Percentiles rank a stretch among this genome's conserved stretches.
Conservation (phyloP, 2,329 filamentous ascomycete species). For the Colletotrichum siamense region DNA sequence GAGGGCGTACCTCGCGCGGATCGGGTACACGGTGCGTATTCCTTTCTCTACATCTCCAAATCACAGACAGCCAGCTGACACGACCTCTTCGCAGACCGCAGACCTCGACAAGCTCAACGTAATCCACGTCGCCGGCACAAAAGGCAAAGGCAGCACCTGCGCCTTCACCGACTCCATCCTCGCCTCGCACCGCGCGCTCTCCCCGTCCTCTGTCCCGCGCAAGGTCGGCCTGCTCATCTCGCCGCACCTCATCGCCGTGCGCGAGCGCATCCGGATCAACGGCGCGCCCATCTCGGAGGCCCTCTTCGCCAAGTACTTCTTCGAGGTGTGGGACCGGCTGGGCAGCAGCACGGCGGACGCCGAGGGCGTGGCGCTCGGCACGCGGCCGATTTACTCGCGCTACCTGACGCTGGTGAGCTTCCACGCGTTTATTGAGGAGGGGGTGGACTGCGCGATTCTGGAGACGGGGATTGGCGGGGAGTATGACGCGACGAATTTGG, state of each 20-base stretch:
- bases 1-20: conserved; percentile 69
- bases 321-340: conserved; percentile 78
- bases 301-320: conserved; percentile 79
- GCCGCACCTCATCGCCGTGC: conserved; percentile 81
- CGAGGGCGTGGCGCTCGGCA: conserved; percentile 57
- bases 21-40: conserved; percentile 5
- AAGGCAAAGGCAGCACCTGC: conserved; percentile 90
- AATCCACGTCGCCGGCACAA: conserved; percentile 91
- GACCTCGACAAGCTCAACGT: conserved; percentile 51
- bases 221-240: conserved; percentile 81
- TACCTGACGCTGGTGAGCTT: conserved; percentile 89
- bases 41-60: too few species aligned
- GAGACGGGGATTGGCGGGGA: conserved; percentile 96
- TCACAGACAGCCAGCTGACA: not conserved
- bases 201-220: conserved; percentile 29
- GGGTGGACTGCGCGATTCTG: conserved; percentile 79
- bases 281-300: conserved; percentile 72
- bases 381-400: conserved; percentile 91
- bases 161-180: conserved; percentile 84
- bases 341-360: conserved; percentile 45
- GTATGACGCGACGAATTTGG: conserved; percentile 89
- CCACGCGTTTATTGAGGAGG: conserved; percentile 79
- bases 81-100: not conserved
- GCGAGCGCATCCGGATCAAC: conserved; percentile 85
- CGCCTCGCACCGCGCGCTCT: conserved; percentile 24